Conservation (phyloP, 257 asterid species). For the Solanum ossicruentum region DNA sequence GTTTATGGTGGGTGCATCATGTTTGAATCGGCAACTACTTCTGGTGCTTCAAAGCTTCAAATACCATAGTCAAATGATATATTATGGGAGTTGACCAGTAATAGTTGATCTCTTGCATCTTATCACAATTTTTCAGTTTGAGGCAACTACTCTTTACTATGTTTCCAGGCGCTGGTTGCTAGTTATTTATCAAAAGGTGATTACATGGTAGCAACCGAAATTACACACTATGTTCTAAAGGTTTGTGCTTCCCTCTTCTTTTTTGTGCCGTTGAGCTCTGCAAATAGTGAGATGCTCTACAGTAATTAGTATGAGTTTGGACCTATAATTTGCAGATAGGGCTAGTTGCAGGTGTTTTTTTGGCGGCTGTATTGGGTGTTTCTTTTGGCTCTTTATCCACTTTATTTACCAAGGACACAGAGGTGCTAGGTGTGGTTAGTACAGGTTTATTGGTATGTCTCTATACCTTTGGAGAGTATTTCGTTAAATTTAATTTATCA, state of each 20-base stretch:
- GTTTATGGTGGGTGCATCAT: background rate
- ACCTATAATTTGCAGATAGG: constrained; percentile 39
- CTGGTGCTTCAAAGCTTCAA: background rate
- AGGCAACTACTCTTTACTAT: background rate
- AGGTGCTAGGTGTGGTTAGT: constrained; percentile 51
- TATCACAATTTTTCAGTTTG: background rate
- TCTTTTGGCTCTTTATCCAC: constrained; percentile 62
- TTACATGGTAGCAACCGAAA: constrained; percentile 49
- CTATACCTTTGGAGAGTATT: background rate
- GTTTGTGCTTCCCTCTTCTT: constrained; percentile 16
- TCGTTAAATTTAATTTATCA: background rate
- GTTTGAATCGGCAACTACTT: background rate
- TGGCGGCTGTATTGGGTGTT: constrained; percentile 52
- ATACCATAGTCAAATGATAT: background rate
- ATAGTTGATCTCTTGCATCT: background rate
- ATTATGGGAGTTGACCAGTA: background rate
- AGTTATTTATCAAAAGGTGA: constrained; percentile 62
- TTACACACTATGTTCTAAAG: constrained; percentile 57
- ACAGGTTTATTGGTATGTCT: constrained; percentile 57
- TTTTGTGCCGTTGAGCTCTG: background rate
- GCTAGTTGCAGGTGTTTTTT: constrained; percentile 41
- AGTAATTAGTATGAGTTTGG: background rate
- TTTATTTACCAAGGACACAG: constrained; percentile 50
- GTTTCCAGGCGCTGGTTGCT: constrained; percentile 66
- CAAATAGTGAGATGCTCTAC: background rate